A percentile compares a stretch with the other conserved stretches of the same genome.
Evolutionary conservation across 2,329 filamentous ascomycete genomes (phyloP).

Genomic region (Aspergillus jensenii): DNA sequence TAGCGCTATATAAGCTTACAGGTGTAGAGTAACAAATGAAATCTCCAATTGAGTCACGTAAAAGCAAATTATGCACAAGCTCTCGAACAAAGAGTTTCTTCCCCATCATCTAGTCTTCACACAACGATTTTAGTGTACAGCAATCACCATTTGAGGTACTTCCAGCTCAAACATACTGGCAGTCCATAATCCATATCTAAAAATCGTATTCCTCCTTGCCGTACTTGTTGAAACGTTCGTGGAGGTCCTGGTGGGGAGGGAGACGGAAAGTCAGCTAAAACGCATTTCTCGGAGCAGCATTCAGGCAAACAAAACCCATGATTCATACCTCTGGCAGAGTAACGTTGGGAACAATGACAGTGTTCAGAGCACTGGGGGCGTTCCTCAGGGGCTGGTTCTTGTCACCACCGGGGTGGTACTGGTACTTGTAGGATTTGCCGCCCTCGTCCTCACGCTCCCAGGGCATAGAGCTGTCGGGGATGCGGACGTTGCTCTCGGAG

Average conservation of each 20-base stretch:
- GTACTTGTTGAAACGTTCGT: conserved; percentile 99
- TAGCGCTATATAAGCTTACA: not conserved
- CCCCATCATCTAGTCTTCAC: conserved; percentile 24
- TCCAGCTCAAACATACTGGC: conserved; percentile 16
- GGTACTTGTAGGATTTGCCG: conserved; percentile 69
- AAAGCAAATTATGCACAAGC: conserved; percentile 34
- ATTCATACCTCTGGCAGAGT: conserved; percentile 77
- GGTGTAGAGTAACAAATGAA: conserved; percentile 24
- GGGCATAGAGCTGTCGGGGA: conserved; percentile 78
- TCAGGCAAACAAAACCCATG: not conserved
- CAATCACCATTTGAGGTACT: conserved; percentile 17
- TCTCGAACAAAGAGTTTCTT: conserved; percentile 22
- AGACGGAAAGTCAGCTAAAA: not conserved
- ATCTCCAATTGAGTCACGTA: conserved; percentile 31
- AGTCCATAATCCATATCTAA: conserved; percentile 25
- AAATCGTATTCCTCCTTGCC: conserved; percentile 83
- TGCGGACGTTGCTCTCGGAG: conserved; percentile 74
- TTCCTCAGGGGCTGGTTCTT: conserved; percentile 72
- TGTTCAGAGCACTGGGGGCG: conserved; percentile 92
- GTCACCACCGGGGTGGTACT: conserved; percentile 86
- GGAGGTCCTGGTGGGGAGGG: conserved; percentile 63
- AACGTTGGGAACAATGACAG: conserved; percentile 89
- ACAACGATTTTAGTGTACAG: conserved; percentile 36
- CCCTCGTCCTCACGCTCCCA: conserved; percentile 71
- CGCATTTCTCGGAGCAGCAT: not conserved